Conservation (phyloP, 2,329 filamentous ascomycete genomes). For the Akanthomyces dipterigenus region DNA sequence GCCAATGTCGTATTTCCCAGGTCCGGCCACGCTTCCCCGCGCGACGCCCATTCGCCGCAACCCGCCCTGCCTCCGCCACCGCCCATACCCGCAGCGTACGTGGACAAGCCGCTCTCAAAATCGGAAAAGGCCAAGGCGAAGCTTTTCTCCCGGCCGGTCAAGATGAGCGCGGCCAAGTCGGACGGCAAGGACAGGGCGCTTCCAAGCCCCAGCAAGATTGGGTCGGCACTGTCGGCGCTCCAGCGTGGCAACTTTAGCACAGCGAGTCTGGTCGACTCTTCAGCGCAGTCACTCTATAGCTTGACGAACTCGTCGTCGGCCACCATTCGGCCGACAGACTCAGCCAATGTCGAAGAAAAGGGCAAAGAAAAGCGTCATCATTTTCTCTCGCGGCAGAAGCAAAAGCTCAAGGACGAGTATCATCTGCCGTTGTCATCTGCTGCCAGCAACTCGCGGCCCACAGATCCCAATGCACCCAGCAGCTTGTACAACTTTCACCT, state of each 20-base stretch:
- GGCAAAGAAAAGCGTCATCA: slow-evolving; percentile 67
- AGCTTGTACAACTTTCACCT: slow-evolving; percentile 74
- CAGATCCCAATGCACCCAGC: slow-evolving; percentile 66
- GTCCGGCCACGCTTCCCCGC: slow-evolving; percentile 49
- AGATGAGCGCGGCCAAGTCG: slow-evolving; percentile 59
- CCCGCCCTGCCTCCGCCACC: slow-evolving; percentile 32
- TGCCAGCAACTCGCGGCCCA: slow-evolving; percentile 68
- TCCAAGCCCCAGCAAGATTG: slow-evolving; percentile 67
- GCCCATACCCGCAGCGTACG: slow-evolving; percentile 21
- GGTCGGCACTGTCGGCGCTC: slow-evolving; percentile 57
- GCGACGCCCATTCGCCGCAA: slow-evolving; percentile 30
- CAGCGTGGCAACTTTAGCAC: slow-evolving; percentile 65
- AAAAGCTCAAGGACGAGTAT: slow-evolving; percentile 71
- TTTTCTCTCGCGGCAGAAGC: slow-evolving; percentile 71
- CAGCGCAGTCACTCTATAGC: slow-evolving; percentile 59
- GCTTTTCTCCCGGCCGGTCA: slow-evolving; percentile 71
- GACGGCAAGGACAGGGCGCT: slow-evolving; percentile 60
- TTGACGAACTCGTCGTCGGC: slow-evolving; percentile 70
- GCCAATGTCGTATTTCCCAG: slow-evolving; percentile 69
- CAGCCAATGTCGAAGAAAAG: slow-evolving; percentile 38
- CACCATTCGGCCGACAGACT: slow-evolving; percentile 61
- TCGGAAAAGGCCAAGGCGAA: slow-evolving; percentile 73
- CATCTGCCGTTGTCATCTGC: slow-evolving; percentile 68
- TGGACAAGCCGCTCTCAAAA: slow-evolving; percentile 50
- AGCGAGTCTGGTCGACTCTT: slow-evolving; percentile 60